Evolutionary conservation across 805 yeast genomes (phyloP), one percentile per base, ranked within the genome.

Genomic region (Ogataea methanolica): DNA sequence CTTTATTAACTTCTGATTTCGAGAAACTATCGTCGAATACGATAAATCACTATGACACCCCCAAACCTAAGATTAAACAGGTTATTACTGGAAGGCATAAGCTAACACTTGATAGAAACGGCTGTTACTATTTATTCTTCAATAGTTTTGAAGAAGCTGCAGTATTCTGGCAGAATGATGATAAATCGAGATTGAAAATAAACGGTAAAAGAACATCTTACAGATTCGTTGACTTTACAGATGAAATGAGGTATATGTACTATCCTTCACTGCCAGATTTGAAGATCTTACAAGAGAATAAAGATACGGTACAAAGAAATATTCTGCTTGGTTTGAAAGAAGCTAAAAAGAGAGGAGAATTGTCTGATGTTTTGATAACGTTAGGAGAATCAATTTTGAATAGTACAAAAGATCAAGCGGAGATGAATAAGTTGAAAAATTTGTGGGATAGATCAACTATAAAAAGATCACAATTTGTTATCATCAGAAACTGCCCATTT

Each of bases 91-190:
- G 77, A 12, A 61, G 90, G 44, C 68, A 75, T 50, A 76, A 79
- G 0, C 43, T 59, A 2, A 72, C 67, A 16, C 58, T 84, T 22
- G 52, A 64, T 36, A 72, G 76, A 29, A 64, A 71, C 49, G 75
- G 77, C 38, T 70, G 74, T 5, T 81, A 80, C 59, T 83, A 75
- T 58, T 61, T 85, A 34, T 59, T 79, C 6, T 85, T 85, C 56
- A 67, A 68, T 5, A 62, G 67, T 36, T 58, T 62, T 36, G 67
- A 70, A 23, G 74, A 72, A 17, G 88, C 89, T 0, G 69, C 77
- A 19, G 69, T 69, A 4, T 83, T 75, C 59, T 71, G 69, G 61
- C 57, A 69, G 19, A 86, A 81, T 53, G 22, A 17, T 26, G 35
- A 39, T 15, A 39, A 21, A 12, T 76, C 83, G 0, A 48, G 59